These are phyloP conservation scores for Annona squamosa DNA, from an alignment of 164 flowering plant genomes.

Conservation along the genomic window DNA sequence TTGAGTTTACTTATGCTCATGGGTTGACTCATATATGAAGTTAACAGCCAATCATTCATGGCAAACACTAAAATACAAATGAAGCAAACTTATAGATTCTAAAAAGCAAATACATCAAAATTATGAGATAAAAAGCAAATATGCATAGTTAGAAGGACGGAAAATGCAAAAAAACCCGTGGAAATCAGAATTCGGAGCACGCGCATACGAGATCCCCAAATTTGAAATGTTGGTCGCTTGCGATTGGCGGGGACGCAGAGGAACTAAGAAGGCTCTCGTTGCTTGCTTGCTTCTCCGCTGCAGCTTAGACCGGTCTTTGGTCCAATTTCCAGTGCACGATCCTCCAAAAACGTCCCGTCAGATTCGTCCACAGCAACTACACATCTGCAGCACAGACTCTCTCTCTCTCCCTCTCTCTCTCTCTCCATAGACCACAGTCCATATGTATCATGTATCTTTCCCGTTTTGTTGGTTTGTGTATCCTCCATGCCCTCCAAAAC, in stretches of 20 bases:
- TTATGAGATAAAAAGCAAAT: too few relatives aligned
- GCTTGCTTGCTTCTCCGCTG: background rate
- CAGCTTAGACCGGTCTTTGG: conserved; percentile 47
- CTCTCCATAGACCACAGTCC: background rate
- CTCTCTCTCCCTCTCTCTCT: too few relatives aligned
- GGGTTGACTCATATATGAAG: too few relatives aligned
- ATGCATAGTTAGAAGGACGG: too few relatives aligned
- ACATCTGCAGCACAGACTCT: too few relatives aligned
- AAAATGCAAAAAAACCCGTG: background rate
- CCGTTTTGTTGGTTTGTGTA: conserved; percentile 14
- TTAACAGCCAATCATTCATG: too few relatives aligned
- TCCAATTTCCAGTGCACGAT: conserved; percentile 45
- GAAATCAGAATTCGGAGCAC: background rate
- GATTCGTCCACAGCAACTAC: conserved; percentile 18
- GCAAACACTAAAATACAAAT: too few relatives aligned
- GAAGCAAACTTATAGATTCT: too few relatives aligned
- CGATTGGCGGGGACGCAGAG: too few relatives aligned
- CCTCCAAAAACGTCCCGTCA: conserved; percentile 22
- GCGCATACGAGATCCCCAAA: background rate
- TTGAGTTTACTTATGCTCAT: too few relatives aligned
- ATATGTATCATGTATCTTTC: background rate
- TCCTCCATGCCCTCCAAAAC: conserved; percentile 14
- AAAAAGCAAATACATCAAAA: too few relatives aligned
- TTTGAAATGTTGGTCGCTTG: background rate
- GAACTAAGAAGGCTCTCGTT: background rate